Percentiles rank a stretch among this genome's conserved stretches.
These are phyloP conservation scores for Viridothelium virens DNA, from an alignment of 495 filamentous ascomycete genomes.

Conservation along the genomic window DNA sequence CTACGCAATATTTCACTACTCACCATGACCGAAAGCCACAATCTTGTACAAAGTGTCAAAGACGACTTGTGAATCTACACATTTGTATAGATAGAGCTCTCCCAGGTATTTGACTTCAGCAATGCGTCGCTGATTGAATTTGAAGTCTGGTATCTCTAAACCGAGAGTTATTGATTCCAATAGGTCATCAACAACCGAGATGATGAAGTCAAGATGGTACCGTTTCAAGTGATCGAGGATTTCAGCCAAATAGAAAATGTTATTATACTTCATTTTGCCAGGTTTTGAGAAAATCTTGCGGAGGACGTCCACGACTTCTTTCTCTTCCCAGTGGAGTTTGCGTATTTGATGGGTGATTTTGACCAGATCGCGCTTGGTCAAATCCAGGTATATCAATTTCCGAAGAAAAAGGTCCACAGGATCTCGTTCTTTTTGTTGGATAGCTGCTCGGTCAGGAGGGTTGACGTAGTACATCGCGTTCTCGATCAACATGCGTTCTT, in stretches of 20 bases:
- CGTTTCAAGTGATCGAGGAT: slow-evolving; percentile 80
- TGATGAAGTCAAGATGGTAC: slow-evolving; percentile 85
- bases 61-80: slow-evolving; percentile 91
- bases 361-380: slow-evolving; percentile 89
- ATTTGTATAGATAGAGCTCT: slow-evolving; percentile 96
- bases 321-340: slow-evolving; percentile 94
- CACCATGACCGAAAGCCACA: slow-evolving; percentile 79
- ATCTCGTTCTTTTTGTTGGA: slow-evolving; percentile 90
- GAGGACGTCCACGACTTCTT: slow-evolving; percentile 74
- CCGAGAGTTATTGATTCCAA: slow-evolving; percentile 83
- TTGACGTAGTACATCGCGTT: slow-evolving; percentile 98
- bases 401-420: slow-evolving; percentile 88
- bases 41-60: slow-evolving; percentile 95
- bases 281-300: slow-evolving; percentile 92
- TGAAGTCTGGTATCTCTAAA: slow-evolving; percentile 93
- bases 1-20: slow-evolving; percentile 22
- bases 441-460: slow-evolving; percentile 85
- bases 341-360: slow-evolving; percentile 88
- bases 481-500: slow-evolving; percentile 96
- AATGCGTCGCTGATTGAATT: slow-evolving; percentile 90
- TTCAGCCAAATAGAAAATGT: slow-evolving; percentile 89
- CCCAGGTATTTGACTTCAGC: slow-evolving; percentile 95
- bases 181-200: slow-evolving; percentile 79
- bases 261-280: slow-evolving; percentile 94
- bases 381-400: slow-evolving; percentile 81